Evolutionary conservation across 331 rosid species (phyloP), one percentile per base, ranked within the genome.

Genomic region (Prunus yedoensis): DNA sequence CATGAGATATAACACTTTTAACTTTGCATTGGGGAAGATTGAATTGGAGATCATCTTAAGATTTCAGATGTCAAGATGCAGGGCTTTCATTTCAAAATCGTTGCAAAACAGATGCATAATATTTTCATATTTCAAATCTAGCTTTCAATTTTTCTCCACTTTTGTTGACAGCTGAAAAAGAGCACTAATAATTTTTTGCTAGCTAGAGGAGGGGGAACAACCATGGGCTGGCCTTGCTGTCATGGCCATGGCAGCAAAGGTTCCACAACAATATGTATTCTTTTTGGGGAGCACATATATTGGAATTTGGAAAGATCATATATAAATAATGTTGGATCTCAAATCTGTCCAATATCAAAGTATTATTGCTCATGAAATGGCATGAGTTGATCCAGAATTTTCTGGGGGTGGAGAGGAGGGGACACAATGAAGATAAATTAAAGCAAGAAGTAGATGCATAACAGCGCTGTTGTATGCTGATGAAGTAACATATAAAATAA

Each of bases 301-400:
- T 18, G 49, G 49, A 35, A 18, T 20, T 35, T 64, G 50, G 21
- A 17, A 63, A 3, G n/a, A 18, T 64, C 49, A 32, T 35, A 41
- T 18, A 6, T n/a, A 66, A 66, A 41, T 43, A 0, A 20, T 17
- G 49, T 46, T 45, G 46, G 68, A 50, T 27, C 68, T 60, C 60
- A 60, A 73, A 60, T 27, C 28, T 46, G 59, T 61, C 58, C 14
- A 59, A 60, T 20, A 11, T 18, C 28, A 60, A 12, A 59, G 20
- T 23, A 57, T 41, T 18, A 73, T 64, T 14, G n/a, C 60, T 27
- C 59, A 46, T 73, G 69, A 46, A 59, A 6, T 73, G 14, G 50
- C 47, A 60, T 27, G 46, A 13, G 59, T 25, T 5, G 56, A 23
- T 56, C 45, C 18, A 10, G 17, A 72, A 52, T 41, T 58, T 65